These are phyloP conservation scores for Sporothrix protearum DNA, from an alignment of 2,329 filamentous ascomycete genomes.

Conservation along the genomic window DNA sequence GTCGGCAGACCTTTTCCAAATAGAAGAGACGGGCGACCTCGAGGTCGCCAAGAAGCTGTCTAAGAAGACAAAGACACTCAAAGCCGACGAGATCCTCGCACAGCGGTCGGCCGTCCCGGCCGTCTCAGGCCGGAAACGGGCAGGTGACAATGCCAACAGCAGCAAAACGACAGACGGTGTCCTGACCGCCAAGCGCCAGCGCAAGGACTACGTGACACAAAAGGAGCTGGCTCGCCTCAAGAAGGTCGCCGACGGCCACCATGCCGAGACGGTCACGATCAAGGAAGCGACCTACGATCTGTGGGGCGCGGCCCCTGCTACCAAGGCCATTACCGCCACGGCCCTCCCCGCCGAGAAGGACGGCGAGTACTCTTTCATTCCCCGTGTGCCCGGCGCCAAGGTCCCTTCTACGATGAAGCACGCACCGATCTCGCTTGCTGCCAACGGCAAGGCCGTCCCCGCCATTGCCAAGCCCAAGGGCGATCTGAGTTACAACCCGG, in stretches of 20 bases:
- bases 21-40: conserved; percentile 72
- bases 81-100: conserved; percentile 86
- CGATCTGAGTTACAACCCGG: conserved; percentile 89
- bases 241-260: conserved; percentile 71
- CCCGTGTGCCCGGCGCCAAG: conserved; percentile 62
- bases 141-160: conserved; percentile 51
- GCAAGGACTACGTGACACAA: conserved; percentile 74
- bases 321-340: conserved; percentile 30
- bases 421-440: conserved; percentile 76
- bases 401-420: conserved; percentile 72
- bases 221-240: conserved; percentile 79
- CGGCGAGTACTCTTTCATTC: conserved; percentile 63
- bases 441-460: conserved; percentile 73
- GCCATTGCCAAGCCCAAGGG: conserved; percentile 75
- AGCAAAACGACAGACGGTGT: conserved; percentile 69
- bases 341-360: conserved; percentile 38
- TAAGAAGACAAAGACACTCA: conserved; percentile 69
- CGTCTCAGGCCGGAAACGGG: conserved; percentile 73
- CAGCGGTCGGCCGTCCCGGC: conserved; percentile 77
- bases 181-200: conserved; percentile 68
- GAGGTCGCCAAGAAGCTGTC: conserved; percentile 61
- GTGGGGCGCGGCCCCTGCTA: conserved; percentile 53
- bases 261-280: conserved; percentile 51
- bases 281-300: conserved; percentile 72
- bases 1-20: conserved; percentile 77